phyloP scores from a whole-genome alignment of 2,329 filamentous ascomycete species.

The Eurotiales sp. region DNA sequence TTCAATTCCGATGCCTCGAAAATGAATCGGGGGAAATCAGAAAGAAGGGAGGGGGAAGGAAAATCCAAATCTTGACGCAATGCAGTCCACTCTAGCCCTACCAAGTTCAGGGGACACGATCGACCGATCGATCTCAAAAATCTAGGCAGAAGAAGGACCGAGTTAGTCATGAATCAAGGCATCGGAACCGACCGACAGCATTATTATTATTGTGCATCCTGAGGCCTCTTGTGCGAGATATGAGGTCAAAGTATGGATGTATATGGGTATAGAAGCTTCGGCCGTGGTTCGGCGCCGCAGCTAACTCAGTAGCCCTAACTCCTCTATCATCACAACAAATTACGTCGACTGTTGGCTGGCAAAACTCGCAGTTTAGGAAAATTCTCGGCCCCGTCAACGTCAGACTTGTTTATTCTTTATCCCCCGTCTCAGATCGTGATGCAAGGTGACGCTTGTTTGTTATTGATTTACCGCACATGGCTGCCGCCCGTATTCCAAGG shows the following conservation, averaged over 20 bases:
- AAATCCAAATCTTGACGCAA: no score
- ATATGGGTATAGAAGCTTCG: no score
- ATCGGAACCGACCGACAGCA: background rate
- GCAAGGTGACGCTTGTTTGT: no score
- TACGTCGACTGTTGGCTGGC: background rate
- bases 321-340: background rate
- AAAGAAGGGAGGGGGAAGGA: no score
- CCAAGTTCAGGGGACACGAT: background rate
- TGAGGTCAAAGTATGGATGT: no score
- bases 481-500: background rate
- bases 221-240: no score
- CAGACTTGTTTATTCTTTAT: background rate
- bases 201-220: background rate
- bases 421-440: no score
- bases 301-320: background rate
- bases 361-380: background rate
- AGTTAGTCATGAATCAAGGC: background rate
- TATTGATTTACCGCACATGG: background rate
- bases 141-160: no score
- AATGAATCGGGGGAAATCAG: no score
- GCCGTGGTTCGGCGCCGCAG: slow-evolving; percentile 9
- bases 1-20: background rate
- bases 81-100: no score
- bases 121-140: background rate
- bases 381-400: background rate